These are phyloP conservation scores for Linum trigynum DNA, from an alignment of 345 rosid species.

Conservation along the genomic window DNA sequence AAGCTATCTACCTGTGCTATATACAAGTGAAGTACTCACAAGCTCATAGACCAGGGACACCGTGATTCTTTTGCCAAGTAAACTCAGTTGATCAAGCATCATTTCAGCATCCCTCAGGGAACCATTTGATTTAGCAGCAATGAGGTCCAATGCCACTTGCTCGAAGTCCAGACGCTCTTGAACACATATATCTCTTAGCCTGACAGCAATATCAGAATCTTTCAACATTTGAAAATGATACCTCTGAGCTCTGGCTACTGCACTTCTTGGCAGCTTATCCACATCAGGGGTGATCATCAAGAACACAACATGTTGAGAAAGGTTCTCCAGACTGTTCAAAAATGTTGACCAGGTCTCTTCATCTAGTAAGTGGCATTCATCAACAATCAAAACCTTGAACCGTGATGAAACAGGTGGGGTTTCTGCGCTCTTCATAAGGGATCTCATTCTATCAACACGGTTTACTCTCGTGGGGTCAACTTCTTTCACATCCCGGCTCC, in stretches of 20 bases:
- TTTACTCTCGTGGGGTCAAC: conserved; percentile 66
- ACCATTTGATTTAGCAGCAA: conserved; percentile 90
- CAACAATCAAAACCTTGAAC: conserved; percentile 66
- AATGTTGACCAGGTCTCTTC: conserved; percentile 71
- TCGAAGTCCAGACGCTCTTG: conserved; percentile 72
- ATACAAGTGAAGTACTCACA: conserved; percentile 39
- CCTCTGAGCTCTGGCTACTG: conserved; percentile 65
- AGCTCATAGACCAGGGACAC: conserved; percentile 71
- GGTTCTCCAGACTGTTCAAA: conserved; percentile 52
- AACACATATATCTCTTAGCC: conserved; percentile 55
- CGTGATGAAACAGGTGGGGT: conserved; percentile 62
- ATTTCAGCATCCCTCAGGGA: conserved; percentile 91
- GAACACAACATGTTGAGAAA: conserved; percentile 61
- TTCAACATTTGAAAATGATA: conserved; percentile 71
- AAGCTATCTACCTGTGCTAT: not conserved
- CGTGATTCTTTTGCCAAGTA: conserved; percentile 77
- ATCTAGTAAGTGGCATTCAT: conserved; percentile 76
- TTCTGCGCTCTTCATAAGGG: conserved; percentile 57
- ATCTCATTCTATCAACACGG: conserved; percentile 40
- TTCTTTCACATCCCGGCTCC: conserved; percentile 62
- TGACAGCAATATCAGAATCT: conserved; percentile 49
- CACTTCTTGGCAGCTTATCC: conserved; percentile 69
- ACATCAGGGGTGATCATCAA: conserved; percentile 74
- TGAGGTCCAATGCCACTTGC: conserved; percentile 62
- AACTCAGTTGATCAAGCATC: conserved; percentile 91